These are phyloP conservation scores for Penicilliopsis zonata DNA, from an alignment of 495 filamentous ascomycete genomes.

Conservation along the genomic window DNA sequence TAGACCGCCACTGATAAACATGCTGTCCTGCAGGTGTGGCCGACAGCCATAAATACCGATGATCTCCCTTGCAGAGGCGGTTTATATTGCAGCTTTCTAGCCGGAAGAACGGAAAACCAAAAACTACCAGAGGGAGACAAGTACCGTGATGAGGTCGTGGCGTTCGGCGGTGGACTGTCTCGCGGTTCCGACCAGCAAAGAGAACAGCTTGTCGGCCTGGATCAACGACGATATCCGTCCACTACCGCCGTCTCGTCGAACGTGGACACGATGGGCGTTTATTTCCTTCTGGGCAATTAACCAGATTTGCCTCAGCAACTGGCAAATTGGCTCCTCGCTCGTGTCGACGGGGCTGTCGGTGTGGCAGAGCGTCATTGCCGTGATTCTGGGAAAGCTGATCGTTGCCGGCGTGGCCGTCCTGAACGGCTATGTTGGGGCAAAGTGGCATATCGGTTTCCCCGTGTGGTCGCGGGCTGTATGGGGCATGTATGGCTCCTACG, in stretches of 20 bases:
- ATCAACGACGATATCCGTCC: slow-evolving; percentile 20
- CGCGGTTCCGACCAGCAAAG: neutral
- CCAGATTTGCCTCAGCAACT: slow-evolving; percentile 10
- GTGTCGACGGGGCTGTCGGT: slow-evolving; percentile 10
- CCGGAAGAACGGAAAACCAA: neutral
- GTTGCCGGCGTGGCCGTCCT: slow-evolving; percentile 5
- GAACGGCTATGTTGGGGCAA: slow-evolving; percentile 7
- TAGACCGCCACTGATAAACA: too few species aligned
- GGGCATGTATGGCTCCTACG: slow-evolving; percentile 6
- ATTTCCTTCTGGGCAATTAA: slow-evolving; percentile 18
- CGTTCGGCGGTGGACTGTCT: neutral
- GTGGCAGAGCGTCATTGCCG: slow-evolving; percentile 10
- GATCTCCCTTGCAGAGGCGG: too few species aligned
- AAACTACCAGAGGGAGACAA: too few species aligned
- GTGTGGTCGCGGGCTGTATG: slow-evolving; percentile 7
- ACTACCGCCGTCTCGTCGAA: slow-evolving; percentile 17
- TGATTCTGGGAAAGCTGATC: slow-evolving; percentile 8
- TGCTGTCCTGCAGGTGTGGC: too few species aligned
- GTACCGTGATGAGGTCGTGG: neutral
- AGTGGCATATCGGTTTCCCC: slow-evolving; percentile 13
- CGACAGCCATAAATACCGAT: too few species aligned
- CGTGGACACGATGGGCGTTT: slow-evolving; percentile 17
- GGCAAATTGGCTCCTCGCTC: slow-evolving; percentile 8
- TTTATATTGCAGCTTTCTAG: too few species aligned
- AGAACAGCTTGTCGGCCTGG: slow-evolving; percentile 2